Evolutionary conservation across 2,329 filamentous ascomycete species (phyloP), one percentile per base, ranked within the genome.

Genomic region (Taxawa tesnikishii): DNA sequence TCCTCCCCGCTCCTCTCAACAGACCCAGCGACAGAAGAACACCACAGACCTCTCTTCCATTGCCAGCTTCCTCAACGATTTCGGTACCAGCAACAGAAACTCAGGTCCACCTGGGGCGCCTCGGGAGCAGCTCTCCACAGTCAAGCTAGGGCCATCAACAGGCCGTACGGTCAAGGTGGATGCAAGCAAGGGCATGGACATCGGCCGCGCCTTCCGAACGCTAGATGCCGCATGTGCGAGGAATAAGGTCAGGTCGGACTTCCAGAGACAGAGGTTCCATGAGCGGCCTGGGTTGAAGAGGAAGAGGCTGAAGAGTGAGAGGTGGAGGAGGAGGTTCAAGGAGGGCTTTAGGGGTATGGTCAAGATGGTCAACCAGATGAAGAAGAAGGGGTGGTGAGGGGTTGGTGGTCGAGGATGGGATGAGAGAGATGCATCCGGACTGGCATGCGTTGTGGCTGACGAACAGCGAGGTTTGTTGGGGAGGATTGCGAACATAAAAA

Each of bases 341-440:
- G 70, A 90, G 42, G 92, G 84, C 3, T 96, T 96, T 59, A 87
- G 84, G 58, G 90, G 90, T 6, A 71, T 74, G 8, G 69, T 83
- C 6, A 51, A 47, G 25, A 65, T 81, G 43, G 81, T 84, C 5
- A 62, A 70, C 49, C 70, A 81, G 52, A 63, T 92, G 59, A 79
- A 72, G 45, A 71, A 63, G 50, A 82, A 90, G 58, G 83, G 83
- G 3, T 90, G 84, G 83, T 92, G n/a, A n/a, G n/a, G n/a, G n/a
- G n/a, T n/a, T n/a, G n/a, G n/a, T n/a, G n/a, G n/a, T n/a, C n/a
- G n/a, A n/a, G n/a, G n/a, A n/a, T n/a, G n/a, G n/a, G n/a, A n/a
- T n/a, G n/a, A n/a, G n/a, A n/a, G n/a, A n/a, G n/a, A n/a, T n/a
- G n/a, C n/a, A n/a, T n/a, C n/a, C n/a, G n/a, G n/a, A n/a, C n/a